Base-by-base conservation (phyloP, 768 basidiomycete species). In the Erythrobasidium yunnanense region DNA sequence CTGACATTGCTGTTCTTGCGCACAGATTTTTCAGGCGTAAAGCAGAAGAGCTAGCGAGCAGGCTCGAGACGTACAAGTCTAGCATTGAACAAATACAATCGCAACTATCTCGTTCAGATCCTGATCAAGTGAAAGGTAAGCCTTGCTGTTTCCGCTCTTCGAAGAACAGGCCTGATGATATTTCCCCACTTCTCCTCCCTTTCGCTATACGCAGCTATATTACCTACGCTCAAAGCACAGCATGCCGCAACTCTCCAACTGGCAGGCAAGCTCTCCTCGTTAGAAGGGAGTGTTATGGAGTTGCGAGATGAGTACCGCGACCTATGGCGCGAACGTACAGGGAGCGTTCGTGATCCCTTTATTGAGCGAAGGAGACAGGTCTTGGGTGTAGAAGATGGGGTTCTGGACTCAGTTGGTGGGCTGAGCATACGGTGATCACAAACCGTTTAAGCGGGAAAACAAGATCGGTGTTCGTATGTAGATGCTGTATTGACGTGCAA, bases 161-260 rank as follows among this genome's bases (percentile, higher is more conserved):
- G n/a, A n/a, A n/a, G n/a, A n/a, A n/a, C n/a, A n/a, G n/a, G n/a
- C n/a, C n/a, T n/a, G n/a, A n/a, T n/a, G n/a, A n/a, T n/a, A n/a
- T n/a, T n/a, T n/a, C n/a, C n/a, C n/a, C n/a, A n/a, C n/a, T n/a
- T n/a, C n/a, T n/a, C n/a, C n/a, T n/a, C n/a, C n/a, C n/a, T n/a
- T n/a, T n/a, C n/a, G n/a, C n/a, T n/a, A n/a, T n/a, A n/a, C n/a
- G n/a, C n/a, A n/a, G 45, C 71, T 30, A 58, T 73, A 66, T 30
- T 58, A 13, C 70, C 69, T 0, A 73, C 68, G 22, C 66, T 73
- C n/a, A 58, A 66, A 45, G 70, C 72, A 2, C 72, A 73, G 46
- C 69, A 71, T 65, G 52, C 65, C 1, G 65, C 69, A 32, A 56
- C 71, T 38, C 22, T 73, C 34, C 54, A 63, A 20, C 68, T 73